phyloP scores from a whole-genome alignment of 352 stramenopile species.

The Phytopythium helicoides region DNA sequence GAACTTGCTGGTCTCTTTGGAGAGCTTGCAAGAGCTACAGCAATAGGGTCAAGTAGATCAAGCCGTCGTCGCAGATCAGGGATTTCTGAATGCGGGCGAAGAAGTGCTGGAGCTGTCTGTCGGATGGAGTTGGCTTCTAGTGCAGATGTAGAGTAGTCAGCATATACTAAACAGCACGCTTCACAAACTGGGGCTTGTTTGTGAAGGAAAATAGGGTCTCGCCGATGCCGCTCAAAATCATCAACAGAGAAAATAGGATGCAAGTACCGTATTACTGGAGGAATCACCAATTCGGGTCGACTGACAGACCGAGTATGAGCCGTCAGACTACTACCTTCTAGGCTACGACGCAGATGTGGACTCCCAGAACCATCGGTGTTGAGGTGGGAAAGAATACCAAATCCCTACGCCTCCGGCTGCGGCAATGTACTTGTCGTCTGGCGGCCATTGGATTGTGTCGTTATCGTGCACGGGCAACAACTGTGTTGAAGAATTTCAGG shows the following conservation, averaged over 20 bases:
- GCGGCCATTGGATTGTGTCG: slow-evolving; percentile 85
- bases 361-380: background rate
- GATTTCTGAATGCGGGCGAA: slow-evolving; percentile 55
- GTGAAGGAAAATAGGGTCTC: slow-evolving; percentile 94
- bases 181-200: slow-evolving; percentile 92
- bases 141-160: slow-evolving; percentile 77
- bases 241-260: slow-evolving; percentile 83
- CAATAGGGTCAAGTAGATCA: slow-evolving; percentile 37
- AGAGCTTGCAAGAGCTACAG: slow-evolving; percentile 1
- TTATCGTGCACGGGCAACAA: slow-evolving; percentile 42
- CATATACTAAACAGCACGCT: slow-evolving; percentile 92
- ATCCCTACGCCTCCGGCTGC: slow-evolving; percentile 92
- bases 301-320: slow-evolving; percentile 3
- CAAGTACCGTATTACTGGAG: slow-evolving; percentile 90
- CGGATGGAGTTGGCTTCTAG: slow-evolving; percentile 73
- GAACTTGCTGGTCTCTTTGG: background rate
- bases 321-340: background rate
- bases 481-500: slow-evolving; percentile 55
- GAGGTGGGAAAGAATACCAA: slow-evolving; percentile 69
- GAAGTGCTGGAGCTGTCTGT: slow-evolving; percentile 57
- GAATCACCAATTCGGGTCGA: slow-evolving; percentile 73
- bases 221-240: slow-evolving; percentile 87
- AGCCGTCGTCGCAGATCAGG: slow-evolving; percentile 37
- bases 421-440: slow-evolving; percentile 80
- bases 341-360: background rate